phyloP scores from a whole-genome alignment of 2,329 filamentous ascomycete genomes.

The Allantophomopsis lycopodina region DNA sequence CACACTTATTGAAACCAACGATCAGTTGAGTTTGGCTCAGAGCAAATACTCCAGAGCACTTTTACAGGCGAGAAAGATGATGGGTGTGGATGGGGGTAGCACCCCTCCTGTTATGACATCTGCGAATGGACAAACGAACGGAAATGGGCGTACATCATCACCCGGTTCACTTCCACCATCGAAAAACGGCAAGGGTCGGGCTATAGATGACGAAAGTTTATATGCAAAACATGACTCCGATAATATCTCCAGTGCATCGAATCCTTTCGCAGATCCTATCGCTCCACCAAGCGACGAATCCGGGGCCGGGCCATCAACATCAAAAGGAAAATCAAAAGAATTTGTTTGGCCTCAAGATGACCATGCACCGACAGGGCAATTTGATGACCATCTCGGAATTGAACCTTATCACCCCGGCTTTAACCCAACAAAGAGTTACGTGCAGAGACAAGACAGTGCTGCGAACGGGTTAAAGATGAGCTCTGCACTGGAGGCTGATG shows the following conservation, averaged over 20 bases:
- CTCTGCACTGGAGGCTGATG: constrained; percentile 7
- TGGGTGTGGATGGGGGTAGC: too few relatives aligned
- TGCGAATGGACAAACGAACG: too few relatives aligned
- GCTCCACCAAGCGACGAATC: not conserved
- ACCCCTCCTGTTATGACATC: too few relatives aligned
- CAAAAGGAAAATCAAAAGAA: constrained; percentile 4
- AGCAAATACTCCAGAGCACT: constrained; percentile 77
- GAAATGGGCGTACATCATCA: constrained; percentile 3
- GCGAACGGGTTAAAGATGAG: constrained; percentile 12
- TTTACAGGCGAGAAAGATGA: constrained; percentile 39
- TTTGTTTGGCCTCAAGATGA: constrained; percentile 4
- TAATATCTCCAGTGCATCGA: too few relatives aligned
- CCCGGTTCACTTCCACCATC: constrained; percentile 3
- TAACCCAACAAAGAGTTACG: constrained; percentile 12
- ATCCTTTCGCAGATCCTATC: too few relatives aligned
- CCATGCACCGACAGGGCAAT: constrained; percentile 10
- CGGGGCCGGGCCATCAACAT: constrained; percentile 7
- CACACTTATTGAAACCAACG: constrained; percentile 86
- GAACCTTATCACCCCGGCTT: constrained; percentile 21
- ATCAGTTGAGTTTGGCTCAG: constrained; percentile 70
- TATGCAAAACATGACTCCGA: constrained; percentile 2
- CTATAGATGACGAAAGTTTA: constrained; percentile 7
- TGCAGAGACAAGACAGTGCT: constrained; percentile 13
- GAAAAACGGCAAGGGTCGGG: constrained; percentile 2
- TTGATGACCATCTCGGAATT: constrained; percentile 14